Evolutionary conservation across 73 alveolate genomes (phyloP), one percentile per base, ranked within the genome.

Genomic region (Paramecium sonneborni): DNA sequence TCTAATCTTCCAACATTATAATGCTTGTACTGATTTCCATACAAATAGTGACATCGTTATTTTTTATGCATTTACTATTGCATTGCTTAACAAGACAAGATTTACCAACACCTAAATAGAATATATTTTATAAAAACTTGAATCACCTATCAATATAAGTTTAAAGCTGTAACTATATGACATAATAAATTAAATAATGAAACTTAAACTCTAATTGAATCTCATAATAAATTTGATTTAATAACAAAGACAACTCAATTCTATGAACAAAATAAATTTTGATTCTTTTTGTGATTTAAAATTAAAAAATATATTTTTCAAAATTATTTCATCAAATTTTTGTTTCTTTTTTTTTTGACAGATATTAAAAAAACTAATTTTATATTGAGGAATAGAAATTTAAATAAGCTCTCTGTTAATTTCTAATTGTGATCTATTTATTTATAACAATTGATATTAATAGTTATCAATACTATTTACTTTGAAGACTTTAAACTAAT

Each of bases 1-100:
- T 62, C 35, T 93, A 72, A 9, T 93, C 96, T 38, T 93, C 86
- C n/a, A 95, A 76, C 55, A 82, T 89, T 18, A 97, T 95, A 48
- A 95, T 97, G 86, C 97, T 93, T 69, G 98, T 93, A n/a, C 98
- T 98, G 57, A 97, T 97, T 72, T 97, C 99, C 12, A 97, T 99
- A 35, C 99, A 99, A 14, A 97, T 97, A 5, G 99, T 97, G 21
- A 97, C 95, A 38, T 97, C 99, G 86, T 97, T 98, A 23, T 95
- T 93, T 32, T 92, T 82, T 72, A 96, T 94, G 96, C 97, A 97
- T 69, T 98, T 92, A 86, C 96, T 95, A 88, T 97, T 97, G 95
- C 97, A 97, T 79, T 97, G 95, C 76, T 96, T 97, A 24, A 97
- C 85, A 2, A 97, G 84, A 89, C 99, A 97, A 26, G 99, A 97